Base-by-base conservation (phyloP, 1,139 yeast species). In the Saccharomycopsis hybrid region DNA sequence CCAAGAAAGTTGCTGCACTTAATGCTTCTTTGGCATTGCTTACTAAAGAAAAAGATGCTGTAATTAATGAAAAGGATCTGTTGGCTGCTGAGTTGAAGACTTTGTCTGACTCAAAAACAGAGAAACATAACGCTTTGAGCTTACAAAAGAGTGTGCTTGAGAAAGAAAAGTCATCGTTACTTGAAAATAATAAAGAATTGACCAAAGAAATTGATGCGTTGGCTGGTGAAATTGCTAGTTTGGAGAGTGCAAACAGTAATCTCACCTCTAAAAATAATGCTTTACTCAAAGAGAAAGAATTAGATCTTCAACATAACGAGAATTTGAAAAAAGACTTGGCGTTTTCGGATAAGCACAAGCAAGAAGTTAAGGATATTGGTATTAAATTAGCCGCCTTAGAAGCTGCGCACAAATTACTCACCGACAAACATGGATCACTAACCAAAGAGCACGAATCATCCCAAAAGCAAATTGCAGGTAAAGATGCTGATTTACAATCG, bases 351-450 rank as follows among this genome's bases (percentile, higher is more conserved):
- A 18, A 18, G 18, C 18, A 18, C 18, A 18, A 18, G 18, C 18
- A 18, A 18, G 18, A 18, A 18, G 18, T 18, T 7, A 29, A 25
- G 35, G 37, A 42, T 13, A n/a, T 42, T 9, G 32, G 37, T 13
- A n/a, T 42, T 11, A 32, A 41, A 38, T 43, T 47, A 28, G n/a
- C 36, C 9, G 46, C 46, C 2, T 42, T 47, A 28, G 46, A 49
- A 35, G 41, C 27, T 18, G 43, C 41, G 2, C 41, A 39, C n/a
- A 24, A 30, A 3, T 28, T 43, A 25, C 41, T 48, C 11, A 33
- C 24, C 4, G 9, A 18, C 3, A 9, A 40, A 5, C 42, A 48
- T 18, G 41, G 29, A 2, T 28, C 30, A n/a, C 28, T 44, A 11
- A 18, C 35, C 13, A 38, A 44, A 7, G 32, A 28, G n/a, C 31